A percentile compares a stretch with the other conserved stretches of the same genome.
phyloP scores from a whole-genome alignment of 352 stramenopile genomes.

The Pythium grandisporangium region DNA sequence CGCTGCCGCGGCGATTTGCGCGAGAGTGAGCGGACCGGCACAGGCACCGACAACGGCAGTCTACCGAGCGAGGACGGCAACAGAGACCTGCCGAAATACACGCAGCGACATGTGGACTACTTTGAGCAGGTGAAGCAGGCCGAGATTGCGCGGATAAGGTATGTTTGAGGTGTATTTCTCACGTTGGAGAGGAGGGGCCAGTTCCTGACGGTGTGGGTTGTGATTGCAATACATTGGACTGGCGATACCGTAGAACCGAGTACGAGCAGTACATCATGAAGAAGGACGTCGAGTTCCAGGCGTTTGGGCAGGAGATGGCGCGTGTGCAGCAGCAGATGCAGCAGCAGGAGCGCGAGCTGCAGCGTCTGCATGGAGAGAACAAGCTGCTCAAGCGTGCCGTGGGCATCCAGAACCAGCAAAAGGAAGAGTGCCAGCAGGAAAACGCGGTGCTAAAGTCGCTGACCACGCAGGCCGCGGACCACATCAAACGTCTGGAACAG shows the following conservation, averaged over 20 bases:
- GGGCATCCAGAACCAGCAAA: slow-evolving; percentile 83
- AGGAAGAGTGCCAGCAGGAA: slow-evolving; percentile 70
- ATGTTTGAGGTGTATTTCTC: background rate
- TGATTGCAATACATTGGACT: slow-evolving; percentile 1
- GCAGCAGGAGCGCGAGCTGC: slow-evolving; percentile 38
- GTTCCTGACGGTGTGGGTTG: too few species aligned
- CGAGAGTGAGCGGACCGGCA: slow-evolving; percentile 3
- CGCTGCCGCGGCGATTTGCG: slow-evolving; percentile 26
- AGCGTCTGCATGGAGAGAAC: slow-evolving; percentile 74
- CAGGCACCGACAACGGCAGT: slow-evolving; percentile 11
- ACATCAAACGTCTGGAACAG: slow-evolving; percentile 83
- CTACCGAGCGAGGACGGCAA: slow-evolving; percentile 17
- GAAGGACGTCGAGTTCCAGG: slow-evolving; percentile 69
- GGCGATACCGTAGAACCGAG: slow-evolving; percentile 24
- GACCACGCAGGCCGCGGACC: slow-evolving; percentile 67
- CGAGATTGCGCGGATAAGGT: slow-evolving; percentile 68
- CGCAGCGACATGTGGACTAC: slow-evolving; percentile 81
- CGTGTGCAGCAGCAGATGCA: slow-evolving; percentile 28
- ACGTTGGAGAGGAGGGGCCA: too few species aligned
- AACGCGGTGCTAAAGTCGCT: slow-evolving; percentile 68
- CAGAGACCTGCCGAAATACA: slow-evolving; percentile 74
- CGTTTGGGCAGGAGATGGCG: slow-evolving; percentile 38
- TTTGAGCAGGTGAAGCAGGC: slow-evolving; percentile 82
- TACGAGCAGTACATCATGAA: slow-evolving; percentile 81
- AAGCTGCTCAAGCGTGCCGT: slow-evolving; percentile 79